Percentiles rank a stretch among this genome's conserved stretches.
These are phyloP conservation scores for Moniliophthora roreri DNA, from an alignment of 1,284 basidiomycete genomes.

Conservation along the genomic window DNA sequence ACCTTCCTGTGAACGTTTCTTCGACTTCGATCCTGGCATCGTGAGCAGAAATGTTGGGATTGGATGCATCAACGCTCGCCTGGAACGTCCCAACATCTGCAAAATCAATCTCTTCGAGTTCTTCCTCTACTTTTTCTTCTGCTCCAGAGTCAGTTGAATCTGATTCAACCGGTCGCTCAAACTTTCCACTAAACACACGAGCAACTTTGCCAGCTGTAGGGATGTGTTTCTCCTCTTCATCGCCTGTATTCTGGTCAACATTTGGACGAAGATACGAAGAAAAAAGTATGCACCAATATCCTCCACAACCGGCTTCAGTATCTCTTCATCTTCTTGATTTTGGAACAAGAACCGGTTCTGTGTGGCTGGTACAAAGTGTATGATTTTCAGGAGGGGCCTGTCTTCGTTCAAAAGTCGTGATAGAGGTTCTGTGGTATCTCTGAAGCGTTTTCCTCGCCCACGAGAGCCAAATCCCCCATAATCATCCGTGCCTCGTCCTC, in stretches of 20 bases:
- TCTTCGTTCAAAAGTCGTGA: conserved; percentile 56
- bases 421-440: conserved; percentile 41
- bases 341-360: conserved; percentile 55
- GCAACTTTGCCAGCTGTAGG: conserved; percentile 66
- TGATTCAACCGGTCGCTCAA: conserved; percentile 23
- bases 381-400: conserved; percentile 60
- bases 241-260: conserved; percentile 29
- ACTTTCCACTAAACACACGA: conserved; percentile 51
- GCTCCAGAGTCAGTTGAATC: conserved; percentile 26
- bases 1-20: conserved; percentile 42
- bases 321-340: conserved; percentile 53
- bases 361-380: conserved; percentile 65
- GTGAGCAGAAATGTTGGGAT: conserved; percentile 24
- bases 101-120: conserved; percentile 66
- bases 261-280: not conserved
- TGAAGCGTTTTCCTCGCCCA: conserved; percentile 1
- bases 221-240: conserved; percentile 50
- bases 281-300: conserved; percentile 43
- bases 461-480: conserved; percentile 4
- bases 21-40: conserved; percentile 19
- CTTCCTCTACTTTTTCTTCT: conserved; percentile 36
- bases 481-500: conserved; percentile 18
- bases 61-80: conserved; percentile 31
- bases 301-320: conserved; percentile 56
- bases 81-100: conserved; percentile 51